phyloP scores from a whole-genome alignment of 2,329 filamentous ascomycete genomes.

The Pseudogymnoascus sp. region DNA sequence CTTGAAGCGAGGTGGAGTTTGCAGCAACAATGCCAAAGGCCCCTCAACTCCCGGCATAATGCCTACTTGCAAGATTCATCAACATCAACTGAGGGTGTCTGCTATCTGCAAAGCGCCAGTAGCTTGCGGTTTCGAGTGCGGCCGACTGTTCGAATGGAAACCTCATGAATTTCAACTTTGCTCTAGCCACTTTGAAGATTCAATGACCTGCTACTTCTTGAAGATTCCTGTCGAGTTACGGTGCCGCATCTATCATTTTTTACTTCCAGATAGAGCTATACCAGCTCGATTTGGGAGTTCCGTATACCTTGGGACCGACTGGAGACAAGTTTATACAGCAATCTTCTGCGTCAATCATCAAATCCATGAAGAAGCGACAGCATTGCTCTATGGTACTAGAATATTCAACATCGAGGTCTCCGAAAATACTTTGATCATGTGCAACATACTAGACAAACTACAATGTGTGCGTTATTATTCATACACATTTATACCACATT shows the following conservation, averaged over 20 bases:
- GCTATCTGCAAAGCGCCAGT: conserved; percentile 13
- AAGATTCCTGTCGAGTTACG: conserved; percentile 18
- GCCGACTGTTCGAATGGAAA: conserved; percentile 13
- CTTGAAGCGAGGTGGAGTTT: conserved; percentile 13
- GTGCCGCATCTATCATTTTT: conserved; percentile 14
- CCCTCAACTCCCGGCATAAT: conserved; percentile 9
- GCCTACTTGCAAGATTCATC: conserved; percentile 15
- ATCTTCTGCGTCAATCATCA: conserved; percentile 16
- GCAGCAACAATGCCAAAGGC: conserved; percentile 11
- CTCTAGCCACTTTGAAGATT: conserved; percentile 7
- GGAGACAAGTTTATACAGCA: conserved; percentile 4
- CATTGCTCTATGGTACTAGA: conserved; percentile 16
- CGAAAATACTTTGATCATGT: conserved; percentile 15
- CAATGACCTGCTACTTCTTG: conserved; percentile 15
- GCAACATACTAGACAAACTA: conserved; percentile 8
- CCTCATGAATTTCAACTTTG: conserved; percentile 17
- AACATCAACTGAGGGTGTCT: conserved; percentile 10
- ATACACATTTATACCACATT: background rate
- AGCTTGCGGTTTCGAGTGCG: conserved; percentile 16
- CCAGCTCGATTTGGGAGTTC: conserved; percentile 12
- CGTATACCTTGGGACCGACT: conserved; percentile 7
- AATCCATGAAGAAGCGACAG: conserved; percentile 16
- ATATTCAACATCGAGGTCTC: conserved; percentile 16
- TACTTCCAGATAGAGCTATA: conserved; percentile 14
- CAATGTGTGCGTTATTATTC: background rate